Evolutionary conservation across 305 asterid genomes (phyloP), one percentile per base, ranked within the genome.

Genomic region (Solanum chacoense): DNA sequence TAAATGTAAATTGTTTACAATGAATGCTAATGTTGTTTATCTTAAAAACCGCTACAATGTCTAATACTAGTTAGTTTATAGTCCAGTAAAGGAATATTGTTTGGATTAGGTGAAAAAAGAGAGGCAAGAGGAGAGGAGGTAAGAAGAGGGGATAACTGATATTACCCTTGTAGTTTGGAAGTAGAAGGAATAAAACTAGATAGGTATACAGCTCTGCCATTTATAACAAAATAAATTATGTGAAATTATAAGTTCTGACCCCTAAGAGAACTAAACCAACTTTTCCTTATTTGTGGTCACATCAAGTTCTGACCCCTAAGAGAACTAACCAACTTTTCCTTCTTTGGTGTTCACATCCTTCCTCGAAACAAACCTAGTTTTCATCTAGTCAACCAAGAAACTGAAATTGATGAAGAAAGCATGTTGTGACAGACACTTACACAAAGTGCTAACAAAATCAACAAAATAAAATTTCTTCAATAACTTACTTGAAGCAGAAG

Each of bases 401-500:
- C 40, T 32, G 42, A 59, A 50, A 50, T 32, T 22, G 74, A 84
- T 22, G 75, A 55, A 20, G n/a, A 83, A 20, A 31, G 31, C 29
- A 83, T 81, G 37, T 20, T 42, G 65, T 50, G 42, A 55, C 73
- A 45, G 35, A 50, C 72, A 83, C 73, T 83, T 83, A 22, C 42
- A 31, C 73, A 50, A 50, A 71, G 74, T 32, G 13, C 75, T 50
- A 55, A 32, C 22, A 55, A 20, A 31, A 84, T 22, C 45, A 55
- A 63, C 74, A 84, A 31, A 84, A 83, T 50, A 83, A 50, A 72
- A 83, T 31, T 83, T 83, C 72, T 29, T 18, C 28, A 84, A 87
- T 71, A 22, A 50, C 95, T 89, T 92, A 98, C 99, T 91, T 96
- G 96, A 91, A 98, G 96, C 92, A 98, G 92, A 90, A 92, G 94